Conservation (phyloP, 768 basidiomycete genomes). For the Imleria badia region DNA sequence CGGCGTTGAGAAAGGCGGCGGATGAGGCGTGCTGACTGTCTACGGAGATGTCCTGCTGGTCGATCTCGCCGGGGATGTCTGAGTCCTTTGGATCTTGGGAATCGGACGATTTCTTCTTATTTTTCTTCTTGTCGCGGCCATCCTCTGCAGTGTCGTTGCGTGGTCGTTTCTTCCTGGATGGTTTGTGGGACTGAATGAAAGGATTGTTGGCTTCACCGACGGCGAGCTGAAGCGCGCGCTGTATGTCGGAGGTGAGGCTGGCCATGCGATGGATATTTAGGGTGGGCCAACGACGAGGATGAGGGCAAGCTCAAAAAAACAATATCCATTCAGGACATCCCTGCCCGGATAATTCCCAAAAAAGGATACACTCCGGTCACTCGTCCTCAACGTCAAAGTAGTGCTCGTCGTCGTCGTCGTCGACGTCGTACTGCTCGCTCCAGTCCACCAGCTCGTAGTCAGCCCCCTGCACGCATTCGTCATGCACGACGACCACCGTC, state of each 20-base stretch:
- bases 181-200: conserved; percentile 28
- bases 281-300: conserved; percentile 39
- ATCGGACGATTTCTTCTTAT: conserved; percentile 22
- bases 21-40: conserved; percentile 49
- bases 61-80: conserved; percentile 31
- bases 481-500: not conserved
- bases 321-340: not conserved
- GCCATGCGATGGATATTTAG: conserved; percentile 37
- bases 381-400: conserved; percentile 77
- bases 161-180: conserved; percentile 38
- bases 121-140: conserved; percentile 36
- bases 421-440: conserved; percentile 65
- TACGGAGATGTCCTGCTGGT: conserved; percentile 18
- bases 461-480: conserved; percentile 45
- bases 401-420: conserved; percentile 64
- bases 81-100: conserved; percentile 28
- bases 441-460: conserved; percentile 76
- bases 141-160: conserved; percentile 16
- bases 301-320: conserved; percentile 39
- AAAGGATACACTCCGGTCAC: conserved; percentile 11
- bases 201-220: conserved; percentile 46
- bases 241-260: conserved; percentile 43
- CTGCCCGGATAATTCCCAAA: conserved; percentile 21
- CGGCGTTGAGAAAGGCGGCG: conserved; percentile 59
- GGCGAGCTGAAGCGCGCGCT: conserved; percentile 51